Evolutionary conservation across 2,329 filamentous ascomycete species (phyloP).

Genomic region (Fusarium sublunatum): DNA sequence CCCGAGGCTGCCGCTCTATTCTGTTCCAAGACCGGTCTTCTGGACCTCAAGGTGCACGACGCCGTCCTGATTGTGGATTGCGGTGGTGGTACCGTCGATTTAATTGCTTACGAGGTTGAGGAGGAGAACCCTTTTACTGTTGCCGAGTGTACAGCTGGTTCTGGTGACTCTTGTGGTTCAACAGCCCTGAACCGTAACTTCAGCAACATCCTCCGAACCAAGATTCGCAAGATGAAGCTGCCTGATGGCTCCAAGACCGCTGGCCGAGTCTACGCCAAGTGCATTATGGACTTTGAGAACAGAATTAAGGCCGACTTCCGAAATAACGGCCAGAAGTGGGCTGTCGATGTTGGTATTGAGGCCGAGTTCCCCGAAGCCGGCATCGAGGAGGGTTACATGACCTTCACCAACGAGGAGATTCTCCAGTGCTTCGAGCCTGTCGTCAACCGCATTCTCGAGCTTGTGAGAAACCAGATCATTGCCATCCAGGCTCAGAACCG

Average conservation of each 20-base stretch:
- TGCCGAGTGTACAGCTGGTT: slow-evolving; percentile 95
- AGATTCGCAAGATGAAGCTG: slow-evolving; percentile 99
- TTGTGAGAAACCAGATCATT: slow-evolving; percentile 98
- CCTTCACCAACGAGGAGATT: slow-evolving; percentile 99
- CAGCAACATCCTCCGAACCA: slow-evolving; percentile 95
- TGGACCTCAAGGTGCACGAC: slow-evolving; percentile 98
- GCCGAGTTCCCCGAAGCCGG: slow-evolving; percentile 97
- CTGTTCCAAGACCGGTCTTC: slow-evolving; percentile 94
- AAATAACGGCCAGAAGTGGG: slow-evolving; percentile 99
- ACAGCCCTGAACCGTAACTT: slow-evolving; percentile 98
- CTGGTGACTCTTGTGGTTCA: slow-evolving; percentile 97
- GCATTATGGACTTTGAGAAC: slow-evolving; percentile 99
- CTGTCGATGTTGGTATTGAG: slow-evolving; percentile 97
- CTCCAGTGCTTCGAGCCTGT: slow-evolving; percentile 99
- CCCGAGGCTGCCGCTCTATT: slow-evolving; percentile 97
- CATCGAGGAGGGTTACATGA: slow-evolving; percentile 99
- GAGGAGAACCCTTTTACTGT: slow-evolving; percentile 98
- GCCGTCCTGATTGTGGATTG: slow-evolving; percentile 99
- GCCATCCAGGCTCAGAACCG: slow-evolving; percentile 98
- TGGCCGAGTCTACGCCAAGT: slow-evolving; percentile 98
- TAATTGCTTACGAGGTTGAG: slow-evolving; percentile 98
- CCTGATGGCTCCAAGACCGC: slow-evolving; percentile 96
- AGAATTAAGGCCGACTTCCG: slow-evolving; percentile 99
- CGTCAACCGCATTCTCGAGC: slow-evolving; percentile 94
- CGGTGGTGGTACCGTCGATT: slow-evolving; percentile 96